Evolutionary conservation across 129 eudicot genomes (phyloP), one percentile per base, ranked within the genome.

Genomic region (Solidago caesia): DNA sequence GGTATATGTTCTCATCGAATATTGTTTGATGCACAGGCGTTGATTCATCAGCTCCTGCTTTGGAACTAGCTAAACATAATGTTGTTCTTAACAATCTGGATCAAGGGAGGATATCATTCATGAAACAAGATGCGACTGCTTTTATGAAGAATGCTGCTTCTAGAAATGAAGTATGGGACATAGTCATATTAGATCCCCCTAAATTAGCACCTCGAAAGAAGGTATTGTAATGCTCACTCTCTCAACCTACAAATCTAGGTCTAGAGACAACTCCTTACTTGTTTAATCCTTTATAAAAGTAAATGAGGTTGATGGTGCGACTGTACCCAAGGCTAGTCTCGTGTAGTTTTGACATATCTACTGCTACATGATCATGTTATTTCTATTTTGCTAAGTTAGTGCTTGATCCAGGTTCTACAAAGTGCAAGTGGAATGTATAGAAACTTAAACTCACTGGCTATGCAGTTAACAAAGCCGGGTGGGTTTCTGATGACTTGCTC

Each of bases 401-500:
- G 67, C 6, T 46, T 65, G 72, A 67, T 80, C 53, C 83, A 94
- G 98, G 98, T 85, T 67, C 87, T 94, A 65, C 91, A 90, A n/a
- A 94, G 81, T 71, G 97, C 97, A 15, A 83, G 89, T 27, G 97
- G 98, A 71, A 94, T 94, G 98, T 94, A 94, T 64, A 88, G 98
- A 78, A 90, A 87, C 81, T 81, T 94, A 71, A 94, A 94, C 82
- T 80, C 93, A 13, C 67, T 94, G 79, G 98, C 98, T 29, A 88
- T 94, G 97, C 82, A 70, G 83, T 73, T 94, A 65, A 91, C 96
- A 14, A 88, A 83, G 76, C 85, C 77, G 59, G 97, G 97, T n/a
- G 96, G 96, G 47, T 72, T 92, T 64, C 78, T 89, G 56, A 93
- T 94, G 98, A 90, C 98, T 75, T 94, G 98, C 87, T 90, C 98